These are phyloP conservation scores for Meira nashicola DNA, from an alignment of 1,284 basidiomycete genomes.

Conservation along the genomic window DNA sequence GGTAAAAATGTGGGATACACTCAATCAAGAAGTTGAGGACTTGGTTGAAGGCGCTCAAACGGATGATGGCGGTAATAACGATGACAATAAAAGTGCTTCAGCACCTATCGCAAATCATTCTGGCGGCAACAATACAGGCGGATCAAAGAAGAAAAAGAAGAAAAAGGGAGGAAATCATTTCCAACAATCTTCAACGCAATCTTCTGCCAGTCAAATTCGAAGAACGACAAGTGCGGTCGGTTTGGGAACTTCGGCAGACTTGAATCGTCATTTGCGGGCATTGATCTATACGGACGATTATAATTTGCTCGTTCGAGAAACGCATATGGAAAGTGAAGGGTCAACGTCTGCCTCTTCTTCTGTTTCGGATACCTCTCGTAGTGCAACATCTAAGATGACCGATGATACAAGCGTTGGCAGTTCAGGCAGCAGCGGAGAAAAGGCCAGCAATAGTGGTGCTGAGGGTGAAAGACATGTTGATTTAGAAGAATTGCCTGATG, in stretches of 20 bases:
- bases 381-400: too few relatives aligned
- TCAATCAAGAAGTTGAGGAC: constrained; percentile 56
- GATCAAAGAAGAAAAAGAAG: not conserved
- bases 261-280: constrained; percentile 3
- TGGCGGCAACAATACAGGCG: not conserved
- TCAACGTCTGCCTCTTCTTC: not conserved
- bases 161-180: not conserved
- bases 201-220: not conserved
- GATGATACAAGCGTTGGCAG: not conserved
- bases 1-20: constrained; percentile 75
- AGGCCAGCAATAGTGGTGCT: constrained; percentile 11
- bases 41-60: constrained; percentile 15
- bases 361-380: too few relatives aligned
- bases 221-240: constrained; percentile 3
- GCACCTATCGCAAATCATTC: not conserved
- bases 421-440: not conserved
- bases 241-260: constrained; percentile 2
- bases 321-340: not conserved
- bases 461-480: not conserved
- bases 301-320: constrained; percentile 6
- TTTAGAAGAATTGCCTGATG: not conserved
- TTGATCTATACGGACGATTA: constrained; percentile 4
- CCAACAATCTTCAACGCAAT: not conserved
- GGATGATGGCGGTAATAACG: constrained; percentile 13
- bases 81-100: not conserved